Base-by-base conservation (phyloP, 2,329 filamentous ascomycete species). In the Arthrinium puccinioides region DNA sequence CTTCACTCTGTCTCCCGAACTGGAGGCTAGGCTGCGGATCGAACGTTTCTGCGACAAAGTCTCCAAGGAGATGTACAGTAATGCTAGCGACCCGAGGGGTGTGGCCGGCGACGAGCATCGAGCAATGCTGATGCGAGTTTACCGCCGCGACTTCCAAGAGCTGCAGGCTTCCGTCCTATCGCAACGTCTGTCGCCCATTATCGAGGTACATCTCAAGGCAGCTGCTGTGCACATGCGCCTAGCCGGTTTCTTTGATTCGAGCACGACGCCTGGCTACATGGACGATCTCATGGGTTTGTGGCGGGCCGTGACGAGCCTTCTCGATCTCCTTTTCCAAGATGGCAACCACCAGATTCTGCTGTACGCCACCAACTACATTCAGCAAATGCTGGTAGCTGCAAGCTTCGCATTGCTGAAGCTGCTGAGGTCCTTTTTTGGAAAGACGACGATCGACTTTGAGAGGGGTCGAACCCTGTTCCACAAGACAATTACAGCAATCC, bases 341-440 rank as follows among this genome's bases (percentile, higher is more conserved):
- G 63, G 70, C 33, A 70, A 72, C 36, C 69, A 74, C 7, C 69
- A 71, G 33, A 71, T 82, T 34, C 64, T 87, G 20, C 72, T 73
- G 34, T 81, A 84, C 50, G 74, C 79, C 19, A 82, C 76, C 45
- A 87, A 83, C 55, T 89, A 89, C 57, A 76, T 90, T 36, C 80
- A 87, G 54, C 85, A 90, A 59, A 89, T 90, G 82, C 76, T 88
- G 39, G 77, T 89, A n/a, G 85, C 84, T 3, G 84, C 82, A 5
- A 80, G 82, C 4, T 88, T 88, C 50, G 80, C 84, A 1, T 64
- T 92, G 32, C 70, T 89, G 43, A 90, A 89, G 52, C 69, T 90
- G 39, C 81, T 89, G 62, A 77, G 81, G 34, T 87, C 84, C 15
- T 82, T 82, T 61, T 89, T 89, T 49, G 72, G 81, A 27, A 74